These are phyloP conservation scores for Irineochytrium annulatum DNA, from an alignment of 192 early-diverging fungal genomes.

Conservation along the genomic window DNA sequence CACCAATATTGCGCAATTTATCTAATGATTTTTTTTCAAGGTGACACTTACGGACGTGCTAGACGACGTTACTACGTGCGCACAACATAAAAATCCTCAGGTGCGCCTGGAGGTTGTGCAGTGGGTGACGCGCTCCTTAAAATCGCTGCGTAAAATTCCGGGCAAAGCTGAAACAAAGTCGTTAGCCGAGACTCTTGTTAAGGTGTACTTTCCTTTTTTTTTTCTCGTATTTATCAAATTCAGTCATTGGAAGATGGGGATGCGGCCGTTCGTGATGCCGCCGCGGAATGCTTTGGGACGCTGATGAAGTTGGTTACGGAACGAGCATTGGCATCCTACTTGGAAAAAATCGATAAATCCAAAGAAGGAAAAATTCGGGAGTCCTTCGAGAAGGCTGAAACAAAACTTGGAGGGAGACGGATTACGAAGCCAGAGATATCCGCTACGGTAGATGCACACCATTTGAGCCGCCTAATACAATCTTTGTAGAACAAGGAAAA, in stretches of 20 bases:
- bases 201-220: slow-evolving; percentile 22
- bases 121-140: slow-evolving; percentile 71
- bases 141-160: slow-evolving; percentile 64
- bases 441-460: too few relatives aligned
- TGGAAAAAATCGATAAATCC: slow-evolving; percentile 83
- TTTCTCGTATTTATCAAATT: background rate
- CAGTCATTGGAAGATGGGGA: slow-evolving; percentile 78
- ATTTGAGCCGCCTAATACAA: too few relatives aligned
- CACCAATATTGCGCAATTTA: slow-evolving; percentile 7
- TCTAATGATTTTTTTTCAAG: background rate
- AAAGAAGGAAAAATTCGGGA: slow-evolving; percentile 86
- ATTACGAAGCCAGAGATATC: background rate
- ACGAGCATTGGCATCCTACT: slow-evolving; percentile 50
- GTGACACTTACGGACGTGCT: slow-evolving; percentile 59
- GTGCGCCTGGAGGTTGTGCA: slow-evolving; percentile 72
- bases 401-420: slow-evolving; percentile 14
- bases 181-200: slow-evolving; percentile 70
- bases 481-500: slow-evolving; percentile 5
- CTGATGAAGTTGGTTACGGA: slow-evolving; percentile 85
- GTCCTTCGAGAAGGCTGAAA: slow-evolving; percentile 79
- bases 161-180: slow-evolving; percentile 77
- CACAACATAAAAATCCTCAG: slow-evolving; percentile 92
- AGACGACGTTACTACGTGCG: slow-evolving; percentile 67
- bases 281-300: slow-evolving; percentile 82
- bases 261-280: slow-evolving; percentile 74